phyloP scores from a whole-genome alignment of 2,329 filamentous ascomycete species.

The Microthyrium microscopicum region DNA sequence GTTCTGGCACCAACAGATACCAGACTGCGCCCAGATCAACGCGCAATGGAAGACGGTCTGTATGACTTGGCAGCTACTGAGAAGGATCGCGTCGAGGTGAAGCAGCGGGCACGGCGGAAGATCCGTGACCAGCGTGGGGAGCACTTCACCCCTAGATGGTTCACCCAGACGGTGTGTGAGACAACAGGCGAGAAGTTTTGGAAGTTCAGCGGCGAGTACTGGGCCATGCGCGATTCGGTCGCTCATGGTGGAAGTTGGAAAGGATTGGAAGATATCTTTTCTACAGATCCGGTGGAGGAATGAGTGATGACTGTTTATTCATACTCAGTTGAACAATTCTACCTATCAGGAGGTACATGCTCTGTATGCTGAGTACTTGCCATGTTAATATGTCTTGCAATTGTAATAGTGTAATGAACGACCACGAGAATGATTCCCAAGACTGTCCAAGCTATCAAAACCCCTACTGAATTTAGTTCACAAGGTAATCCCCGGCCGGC shows the following conservation, averaged over 20 bases:
- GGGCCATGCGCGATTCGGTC: constrained; percentile 54
- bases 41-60: constrained; percentile 96
- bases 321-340: neutral
- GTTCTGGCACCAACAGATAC: constrained; percentile 86
- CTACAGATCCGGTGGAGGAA: constrained; percentile 7
- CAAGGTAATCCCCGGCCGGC: too few relatives aligned
- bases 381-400: too few relatives aligned
- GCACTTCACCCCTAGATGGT: constrained; percentile 76
- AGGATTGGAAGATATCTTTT: constrained; percentile 62
- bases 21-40: constrained; percentile 79
- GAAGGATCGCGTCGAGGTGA: constrained; percentile 89
- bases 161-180: constrained; percentile 53
- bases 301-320: neutral
- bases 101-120: constrained; percentile 61
- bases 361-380: too few relatives aligned
- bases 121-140: constrained; percentile 61
- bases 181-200: constrained; percentile 81
- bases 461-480: too few relatives aligned
- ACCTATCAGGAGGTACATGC: too few relatives aligned
- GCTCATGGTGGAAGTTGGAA: constrained; percentile 50
- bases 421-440: too few relatives aligned
- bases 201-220: constrained; percentile 80
- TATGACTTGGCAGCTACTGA: constrained; percentile 87
- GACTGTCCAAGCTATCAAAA: too few relatives aligned
- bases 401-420: too few relatives aligned